Evolutionary conservation across 352 stramenopile species (phyloP), one percentile per base, ranked within the genome.

Genomic region (Globisporangium irregulare): DNA sequence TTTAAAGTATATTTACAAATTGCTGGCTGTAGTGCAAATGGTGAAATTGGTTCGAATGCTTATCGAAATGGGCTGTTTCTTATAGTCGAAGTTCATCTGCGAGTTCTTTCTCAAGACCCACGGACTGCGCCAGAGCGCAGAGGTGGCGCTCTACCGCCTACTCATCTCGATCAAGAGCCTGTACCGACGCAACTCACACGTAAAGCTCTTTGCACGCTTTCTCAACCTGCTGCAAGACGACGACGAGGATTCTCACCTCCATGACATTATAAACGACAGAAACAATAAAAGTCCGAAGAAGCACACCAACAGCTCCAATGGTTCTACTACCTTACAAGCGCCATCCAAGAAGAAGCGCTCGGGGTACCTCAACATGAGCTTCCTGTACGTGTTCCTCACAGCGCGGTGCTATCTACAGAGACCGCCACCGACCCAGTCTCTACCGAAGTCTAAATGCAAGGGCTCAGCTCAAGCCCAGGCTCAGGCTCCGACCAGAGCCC

Each of bases 51-150:
- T 43, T 25, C 12, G 22, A 25, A 55, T 24, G 4, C 27, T 25
- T 55, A 24, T 55, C 7, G 48, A 27, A 55, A 29, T 29, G 36
- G 43, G 7, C 22, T 65, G 20, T 41, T 38, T 25, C 25, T 25
- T 51, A 32, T n/a, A 92, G 80, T 70, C 80, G 29, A 78, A 82
- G 29, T 93, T 90, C 34, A 77, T 91, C 54, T 86, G 80, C 55
- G 82, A 91, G 66, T 92, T 80, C 61, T 93, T 91, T 55, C 74
- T 93, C 34, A 92, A 91, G 72, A 85, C 75, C 9, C 77, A 88
- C 51, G 75, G 79, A 3, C 67, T 91, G 18, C 77, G 85, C 1
- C 83, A 92, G 64, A 80, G 70, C 54, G 85, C 85, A 22, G 85
- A 93, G 57, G 72, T 92, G 58, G 83, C 74, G 1, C 64, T 93